These are phyloP conservation scores for Macaranga tanarius DNA, from an alignment of 441 rosid species.

Conservation along the genomic window DNA sequence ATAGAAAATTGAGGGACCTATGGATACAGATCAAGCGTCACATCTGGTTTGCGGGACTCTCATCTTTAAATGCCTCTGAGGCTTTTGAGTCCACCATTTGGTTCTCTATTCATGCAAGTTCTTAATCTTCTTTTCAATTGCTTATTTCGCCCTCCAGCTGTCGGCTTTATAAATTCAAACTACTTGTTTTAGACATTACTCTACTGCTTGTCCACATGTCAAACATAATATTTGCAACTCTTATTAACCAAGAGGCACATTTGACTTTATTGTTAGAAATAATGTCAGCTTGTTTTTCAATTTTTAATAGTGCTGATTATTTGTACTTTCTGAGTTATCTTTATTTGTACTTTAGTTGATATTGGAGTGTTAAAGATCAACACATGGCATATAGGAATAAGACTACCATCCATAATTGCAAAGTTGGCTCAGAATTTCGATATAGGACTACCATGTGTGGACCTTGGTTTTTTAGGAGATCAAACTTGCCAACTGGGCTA, in stretches of 20 bases:
- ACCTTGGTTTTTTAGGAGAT: background rate
- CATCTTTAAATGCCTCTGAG: background rate
- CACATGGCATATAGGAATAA: no score
- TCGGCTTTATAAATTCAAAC: background rate
- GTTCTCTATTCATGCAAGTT: conserved; percentile 3
- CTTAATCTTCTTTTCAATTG: background rate
- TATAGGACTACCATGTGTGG: background rate
- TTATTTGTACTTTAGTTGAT: background rate
- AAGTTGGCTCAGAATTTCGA: background rate
- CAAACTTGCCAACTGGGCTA: background rate
- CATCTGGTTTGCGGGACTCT: background rate
- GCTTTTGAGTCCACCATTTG: background rate
- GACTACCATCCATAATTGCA: no score
- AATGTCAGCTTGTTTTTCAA: background rate
- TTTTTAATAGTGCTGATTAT: background rate
- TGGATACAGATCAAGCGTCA: background rate
- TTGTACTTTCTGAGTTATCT: background rate
- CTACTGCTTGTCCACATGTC: background rate
- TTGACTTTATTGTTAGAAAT: background rate
- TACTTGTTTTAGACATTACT: background rate
- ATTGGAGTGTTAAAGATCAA: background rate
- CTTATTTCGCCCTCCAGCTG: background rate
- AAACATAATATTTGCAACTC: background rate
- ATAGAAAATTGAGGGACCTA: background rate
- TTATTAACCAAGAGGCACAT: background rate